Percentiles rank a stretch among this genome's conserved stretches.
phyloP scores from a whole-genome alignment of 2,329 filamentous ascomycete genomes.

The Clonostachys rosea region DNA sequence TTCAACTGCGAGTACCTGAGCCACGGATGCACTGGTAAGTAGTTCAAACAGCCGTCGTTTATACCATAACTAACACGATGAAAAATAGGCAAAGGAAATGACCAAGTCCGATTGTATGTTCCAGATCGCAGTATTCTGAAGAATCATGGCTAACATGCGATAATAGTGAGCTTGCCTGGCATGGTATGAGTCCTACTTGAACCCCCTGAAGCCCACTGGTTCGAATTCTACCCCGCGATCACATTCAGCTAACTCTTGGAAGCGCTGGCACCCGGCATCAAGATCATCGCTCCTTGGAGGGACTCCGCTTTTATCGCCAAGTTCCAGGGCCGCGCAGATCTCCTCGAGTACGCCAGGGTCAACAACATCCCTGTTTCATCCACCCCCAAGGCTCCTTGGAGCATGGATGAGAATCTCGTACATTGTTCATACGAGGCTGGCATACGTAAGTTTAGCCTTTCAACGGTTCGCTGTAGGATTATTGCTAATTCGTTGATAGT shows the following conservation, averaged over 20 bases:
- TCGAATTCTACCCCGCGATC: no score
- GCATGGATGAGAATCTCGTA: conserved; percentile 34
- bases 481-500: conserved; percentile 35
- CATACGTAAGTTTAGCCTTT: conserved; percentile 26
- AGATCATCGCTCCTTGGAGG: conserved; percentile 68
- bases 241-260: no score
- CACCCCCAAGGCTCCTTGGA: conserved; percentile 69
- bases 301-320: not conserved
- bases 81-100: conserved; percentile 3
- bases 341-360: conserved; percentile 65
- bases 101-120: conserved; percentile 22
- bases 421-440: conserved; percentile 74
- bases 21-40: conserved; percentile 31
- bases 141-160: no score
- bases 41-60: no score
- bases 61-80: no score
- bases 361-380: conserved; percentile 67
- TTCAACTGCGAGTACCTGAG: conserved; percentile 29
- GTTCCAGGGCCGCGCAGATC: conserved; percentile 56
- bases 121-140: no score
- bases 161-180: conserved; percentile 18
- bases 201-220: no score
- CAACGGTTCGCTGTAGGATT: conserved; percentile 24
- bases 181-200: no score
- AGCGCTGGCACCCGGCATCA: conserved; percentile 31